These are phyloP conservation scores for Choanephora cucurbitarum DNA, from an alignment of 371 early-diverging fungal species.

Conservation along the genomic window DNA sequence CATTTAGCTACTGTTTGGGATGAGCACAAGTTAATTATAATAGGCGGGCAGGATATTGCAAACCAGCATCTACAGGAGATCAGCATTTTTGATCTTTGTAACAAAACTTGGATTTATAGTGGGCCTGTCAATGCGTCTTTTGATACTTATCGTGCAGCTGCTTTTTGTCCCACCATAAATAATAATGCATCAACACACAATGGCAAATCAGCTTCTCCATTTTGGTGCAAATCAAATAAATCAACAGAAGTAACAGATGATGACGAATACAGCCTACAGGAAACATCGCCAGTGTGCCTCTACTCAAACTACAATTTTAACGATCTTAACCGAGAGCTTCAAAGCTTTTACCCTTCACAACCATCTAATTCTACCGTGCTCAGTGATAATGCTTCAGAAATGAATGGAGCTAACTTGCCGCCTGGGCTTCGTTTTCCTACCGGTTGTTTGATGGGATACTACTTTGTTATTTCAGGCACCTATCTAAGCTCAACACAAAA, in stretches of 20 bases:
- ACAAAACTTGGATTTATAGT: constrained; percentile 62
- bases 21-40: constrained; percentile 54
- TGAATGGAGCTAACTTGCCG: constrained; percentile 67
- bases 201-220: too few species aligned
- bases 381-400: constrained; percentile 61
- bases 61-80: constrained; percentile 75
- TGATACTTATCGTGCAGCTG: constrained; percentile 77
- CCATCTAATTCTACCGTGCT: constrained; percentile 6
- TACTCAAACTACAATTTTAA: constrained; percentile 85
- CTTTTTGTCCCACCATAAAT: constrained; percentile 37
- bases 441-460: constrained; percentile 65
- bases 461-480: constrained; percentile 74
- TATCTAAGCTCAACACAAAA: constrained; percentile 67
- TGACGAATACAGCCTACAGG: constrained; percentile 22
- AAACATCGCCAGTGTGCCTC: constrained; percentile 49
- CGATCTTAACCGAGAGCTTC: constrained; percentile 72
- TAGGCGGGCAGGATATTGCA: constrained; percentile 74
- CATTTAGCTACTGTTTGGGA: constrained; percentile 50
- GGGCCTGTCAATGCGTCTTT: constrained; percentile 64
- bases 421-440: constrained; percentile 83
- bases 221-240: too few species aligned
- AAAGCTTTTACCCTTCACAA: constrained; percentile 53
- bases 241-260: background rate
- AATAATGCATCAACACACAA: constrained; percentile 1
- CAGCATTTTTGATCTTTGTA: constrained; percentile 66